Evolutionary conservation across 257 asterid genomes (phyloP).

Genomic region (Marsdenia floribunda): DNA sequence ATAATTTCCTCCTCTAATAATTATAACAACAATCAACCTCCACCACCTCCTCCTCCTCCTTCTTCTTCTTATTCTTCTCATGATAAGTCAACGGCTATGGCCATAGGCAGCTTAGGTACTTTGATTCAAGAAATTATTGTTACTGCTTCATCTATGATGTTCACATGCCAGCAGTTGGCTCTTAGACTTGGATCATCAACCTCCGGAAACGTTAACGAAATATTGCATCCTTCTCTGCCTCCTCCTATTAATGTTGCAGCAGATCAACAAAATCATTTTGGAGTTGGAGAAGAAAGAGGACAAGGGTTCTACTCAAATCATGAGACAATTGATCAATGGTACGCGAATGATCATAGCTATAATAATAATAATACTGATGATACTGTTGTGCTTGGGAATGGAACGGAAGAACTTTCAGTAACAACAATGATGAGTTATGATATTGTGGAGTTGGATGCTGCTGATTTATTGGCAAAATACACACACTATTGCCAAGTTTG

Average conservation of each 20-base stretch:
- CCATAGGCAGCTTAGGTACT: constrained; percentile 48
- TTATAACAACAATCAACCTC: constrained; percentile 5
- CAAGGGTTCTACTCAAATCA: constrained; percentile 24
- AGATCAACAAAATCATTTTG: background rate
- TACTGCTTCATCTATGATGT: constrained; percentile 71
- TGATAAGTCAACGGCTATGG: constrained; percentile 39
- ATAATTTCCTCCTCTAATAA: constrained; percentile 23
- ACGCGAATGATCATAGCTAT: constrained; percentile 14
- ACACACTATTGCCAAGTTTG: constrained; percentile 73
- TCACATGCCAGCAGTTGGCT: constrained; percentile 59
- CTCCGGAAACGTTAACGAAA: background rate
- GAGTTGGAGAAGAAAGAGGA: constrained; percentile 14
- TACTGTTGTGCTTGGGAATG: constrained; percentile 3
- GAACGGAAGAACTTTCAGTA: background rate
- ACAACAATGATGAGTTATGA: constrained; percentile 25
- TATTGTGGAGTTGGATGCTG: constrained; percentile 57
- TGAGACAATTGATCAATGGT: constrained; percentile 31
- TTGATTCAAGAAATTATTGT: constrained; percentile 73
- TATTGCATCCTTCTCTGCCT: constrained; percentile 1
- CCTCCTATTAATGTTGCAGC: background rate
- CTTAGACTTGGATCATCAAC: constrained; percentile 23
- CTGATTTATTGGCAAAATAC: constrained; percentile 72
- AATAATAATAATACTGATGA: constrained; percentile 18
- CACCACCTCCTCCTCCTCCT: too few relatives aligned
- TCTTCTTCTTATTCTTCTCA: background rate